phyloP scores from a whole-genome alignment of 208 protist species.

The Wallacemonas sp. region DNA sequence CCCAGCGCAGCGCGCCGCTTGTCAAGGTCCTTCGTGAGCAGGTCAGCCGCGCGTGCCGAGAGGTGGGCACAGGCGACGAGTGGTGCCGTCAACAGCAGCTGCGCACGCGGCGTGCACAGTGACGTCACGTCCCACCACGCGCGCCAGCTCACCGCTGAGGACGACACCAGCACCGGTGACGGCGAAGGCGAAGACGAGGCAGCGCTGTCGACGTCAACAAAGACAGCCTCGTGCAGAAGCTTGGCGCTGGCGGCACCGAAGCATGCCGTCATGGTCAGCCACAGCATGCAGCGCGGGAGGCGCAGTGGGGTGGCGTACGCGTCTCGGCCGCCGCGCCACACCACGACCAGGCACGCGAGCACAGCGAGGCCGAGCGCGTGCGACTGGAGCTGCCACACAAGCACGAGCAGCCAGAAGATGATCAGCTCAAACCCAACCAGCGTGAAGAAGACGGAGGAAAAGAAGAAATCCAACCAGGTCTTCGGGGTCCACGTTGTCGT shows the following conservation, averaged over 20 bases:
- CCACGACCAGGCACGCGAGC: constrained; percentile 1
- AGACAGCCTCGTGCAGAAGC: neutral
- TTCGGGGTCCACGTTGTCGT: neutral
- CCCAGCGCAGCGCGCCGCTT: neutral
- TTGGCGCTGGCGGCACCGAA: neutral
- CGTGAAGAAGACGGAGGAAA: neutral
- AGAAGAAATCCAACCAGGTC: constrained; percentile 2
- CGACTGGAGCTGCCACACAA: constrained; percentile 12
- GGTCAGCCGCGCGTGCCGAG: neutral
- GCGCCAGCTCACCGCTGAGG: neutral
- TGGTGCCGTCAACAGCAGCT: neutral
- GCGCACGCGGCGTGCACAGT: constrained; percentile 1
- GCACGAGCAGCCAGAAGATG: neutral
- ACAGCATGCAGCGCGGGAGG: neutral
- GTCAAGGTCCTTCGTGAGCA: neutral
- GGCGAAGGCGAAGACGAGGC: too few species aligned
- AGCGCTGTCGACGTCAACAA: neutral
- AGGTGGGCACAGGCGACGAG: constrained; percentile 1
- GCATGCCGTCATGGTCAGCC: neutral
- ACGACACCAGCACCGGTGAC: too few species aligned
- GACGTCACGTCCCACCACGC: constrained; percentile 1
- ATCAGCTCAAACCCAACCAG: neutral
- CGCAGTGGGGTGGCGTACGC: neutral
- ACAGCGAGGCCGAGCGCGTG: constrained; percentile 5
- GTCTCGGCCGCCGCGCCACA: neutral